phyloP scores from a whole-genome alignment of 169 alveolate species.

The Eimeria sp. region DNA sequence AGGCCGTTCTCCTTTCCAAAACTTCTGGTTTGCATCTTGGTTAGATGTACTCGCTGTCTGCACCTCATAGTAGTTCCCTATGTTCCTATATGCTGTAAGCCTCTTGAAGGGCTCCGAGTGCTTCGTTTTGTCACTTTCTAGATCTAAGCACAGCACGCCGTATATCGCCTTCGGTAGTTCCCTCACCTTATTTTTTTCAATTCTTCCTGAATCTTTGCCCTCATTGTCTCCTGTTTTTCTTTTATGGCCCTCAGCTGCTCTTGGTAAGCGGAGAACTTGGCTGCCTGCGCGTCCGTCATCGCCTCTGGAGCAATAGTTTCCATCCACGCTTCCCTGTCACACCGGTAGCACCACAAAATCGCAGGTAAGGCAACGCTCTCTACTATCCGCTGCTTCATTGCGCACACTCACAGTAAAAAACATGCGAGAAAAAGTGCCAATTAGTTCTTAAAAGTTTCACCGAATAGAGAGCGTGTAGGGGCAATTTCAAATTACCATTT shows the following conservation, averaged over 20 bases:
- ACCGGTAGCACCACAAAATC: background rate
- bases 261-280: conserved; percentile 59
- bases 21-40: background rate
- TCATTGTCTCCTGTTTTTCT: conserved; percentile 68
- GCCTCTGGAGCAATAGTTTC: conserved; percentile 65
- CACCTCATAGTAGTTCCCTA: background rate
- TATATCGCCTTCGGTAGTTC: background rate
- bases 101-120: background rate
- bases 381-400: background rate
- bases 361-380: background rate
- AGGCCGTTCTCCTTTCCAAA: background rate
- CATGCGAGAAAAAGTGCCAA: background rate
- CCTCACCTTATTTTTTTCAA: conserved; percentile 58
- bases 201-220: conserved; percentile 46
- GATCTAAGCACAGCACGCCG: background rate
- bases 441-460: background rate
- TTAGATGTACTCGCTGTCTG: background rate
- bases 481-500: background rate
- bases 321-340: conserved; percentile 83
- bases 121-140: background rate
- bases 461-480: background rate
- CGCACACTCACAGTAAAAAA: too few species aligned
- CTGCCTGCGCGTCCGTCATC: conserved; percentile 80
- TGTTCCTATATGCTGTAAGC: background rate
- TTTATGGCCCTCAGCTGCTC: conserved; percentile 38